Conservation (phyloP, 768 basidiomycete genomes). For the Agrocybe pediades region DNA sequence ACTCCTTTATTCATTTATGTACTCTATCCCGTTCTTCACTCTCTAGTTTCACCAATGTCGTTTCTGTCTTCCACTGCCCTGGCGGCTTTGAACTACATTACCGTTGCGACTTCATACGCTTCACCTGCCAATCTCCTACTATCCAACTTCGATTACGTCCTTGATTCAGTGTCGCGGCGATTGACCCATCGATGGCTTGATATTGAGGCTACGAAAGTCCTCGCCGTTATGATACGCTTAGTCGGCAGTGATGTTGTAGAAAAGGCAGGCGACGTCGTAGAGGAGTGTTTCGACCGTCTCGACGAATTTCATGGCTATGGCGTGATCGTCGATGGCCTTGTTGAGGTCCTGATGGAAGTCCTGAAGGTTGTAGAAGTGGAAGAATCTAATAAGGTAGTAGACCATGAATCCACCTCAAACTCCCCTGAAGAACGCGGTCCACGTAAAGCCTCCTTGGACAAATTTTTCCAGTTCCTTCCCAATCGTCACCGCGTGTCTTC, state of each 20-base stretch:
- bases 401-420: slow-evolving; percentile 9
- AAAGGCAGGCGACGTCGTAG: slow-evolving; percentile 90
- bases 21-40: slow-evolving; percentile 86
- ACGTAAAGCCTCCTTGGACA: slow-evolving; percentile 37
- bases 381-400: slow-evolving; percentile 22
- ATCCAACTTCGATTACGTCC: slow-evolving; percentile 95
- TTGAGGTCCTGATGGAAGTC: slow-evolving; percentile 87
- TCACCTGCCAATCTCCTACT: slow-evolving; percentile 85
- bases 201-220: slow-evolving; percentile 85
- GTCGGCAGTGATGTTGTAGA: slow-evolving; percentile 88
- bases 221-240: slow-evolving; percentile 81
- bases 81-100: slow-evolving; percentile 69
- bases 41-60: slow-evolving; percentile 71
- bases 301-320: slow-evolving; percentile 97
- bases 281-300: slow-evolving; percentile 95
- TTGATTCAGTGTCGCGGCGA: slow-evolving; percentile 86
- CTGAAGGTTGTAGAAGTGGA: slow-evolving; percentile 74
- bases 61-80: slow-evolving; percentile 77
- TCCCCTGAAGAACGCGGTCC: slow-evolving; percentile 15
- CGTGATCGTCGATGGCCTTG: slow-evolving; percentile 79
- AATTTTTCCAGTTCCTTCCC: slow-evolving; percentile 68
- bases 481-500: slow-evolving; percentile 41
- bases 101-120: slow-evolving; percentile 83
- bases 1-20: slow-evolving; percentile 72
- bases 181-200: slow-evolving; percentile 83